A percentile compares a stretch with the other conserved stretches of the same genome.
Conservation (phyloP, 192 early-diverging fungal genomes). For the Umbelopsis ramanniana region DNA sequence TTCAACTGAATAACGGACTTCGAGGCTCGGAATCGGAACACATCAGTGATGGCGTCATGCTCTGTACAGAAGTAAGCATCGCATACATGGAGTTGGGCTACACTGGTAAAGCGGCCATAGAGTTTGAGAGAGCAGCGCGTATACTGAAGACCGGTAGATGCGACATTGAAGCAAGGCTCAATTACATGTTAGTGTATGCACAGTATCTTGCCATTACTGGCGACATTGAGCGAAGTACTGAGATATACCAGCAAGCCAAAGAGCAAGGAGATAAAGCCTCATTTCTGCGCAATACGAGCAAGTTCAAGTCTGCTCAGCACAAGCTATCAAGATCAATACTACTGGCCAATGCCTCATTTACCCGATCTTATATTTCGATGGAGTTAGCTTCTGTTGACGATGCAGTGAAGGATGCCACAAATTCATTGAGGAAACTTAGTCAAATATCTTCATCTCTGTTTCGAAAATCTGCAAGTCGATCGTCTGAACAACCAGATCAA, state of each 20-base stretch:
- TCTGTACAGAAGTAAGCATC: slow-evolving; percentile 50
- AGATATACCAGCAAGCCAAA: slow-evolving; percentile 13
- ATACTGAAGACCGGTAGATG: slow-evolving; percentile 36
- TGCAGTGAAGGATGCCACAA: slow-evolving; percentile 43
- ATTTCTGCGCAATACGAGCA: background rate
- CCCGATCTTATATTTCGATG: slow-evolving; percentile 42
- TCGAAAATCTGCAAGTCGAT: background rate
- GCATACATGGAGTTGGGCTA: slow-evolving; percentile 72
- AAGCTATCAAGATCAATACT: slow-evolving; percentile 31
- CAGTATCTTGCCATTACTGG: slow-evolving; percentile 64
- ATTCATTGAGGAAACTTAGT: slow-evolving; percentile 38
- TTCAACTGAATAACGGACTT: slow-evolving; percentile 60
- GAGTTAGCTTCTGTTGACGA: slow-evolving; percentile 44
- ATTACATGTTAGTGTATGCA: slow-evolving; percentile 59
- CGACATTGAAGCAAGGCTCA: slow-evolving; percentile 32
- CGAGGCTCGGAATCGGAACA: slow-evolving; percentile 29
- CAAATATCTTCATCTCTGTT: slow-evolving; percentile 41
- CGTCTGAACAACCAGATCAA: slow-evolving; percentile 1
- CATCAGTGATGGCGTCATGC: slow-evolving; percentile 20
- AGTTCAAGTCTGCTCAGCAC: slow-evolving; percentile 24
- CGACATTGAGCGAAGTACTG: slow-evolving; percentile 51
- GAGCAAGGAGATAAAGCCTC: background rate
- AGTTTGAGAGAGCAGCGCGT: slow-evolving; percentile 53
- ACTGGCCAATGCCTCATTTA: slow-evolving; percentile 44
- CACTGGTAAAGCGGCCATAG: slow-evolving; percentile 69